Base-by-base conservation (phyloP, 2,329 filamentous ascomycete genomes). In the Epichloe sp. region DNA sequence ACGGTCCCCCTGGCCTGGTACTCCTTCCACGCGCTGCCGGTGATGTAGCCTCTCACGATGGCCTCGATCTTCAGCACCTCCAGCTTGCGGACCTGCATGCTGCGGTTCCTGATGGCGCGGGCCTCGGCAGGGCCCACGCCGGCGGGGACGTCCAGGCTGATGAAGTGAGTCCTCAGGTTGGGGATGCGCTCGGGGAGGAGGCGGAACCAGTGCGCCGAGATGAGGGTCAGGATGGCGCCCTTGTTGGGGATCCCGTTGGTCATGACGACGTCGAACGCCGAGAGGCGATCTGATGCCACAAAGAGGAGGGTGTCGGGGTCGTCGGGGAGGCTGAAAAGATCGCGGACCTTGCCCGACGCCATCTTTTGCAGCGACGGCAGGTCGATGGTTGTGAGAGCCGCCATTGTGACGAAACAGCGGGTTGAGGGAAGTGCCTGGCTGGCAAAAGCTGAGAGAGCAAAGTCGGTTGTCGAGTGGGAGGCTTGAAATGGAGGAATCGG, bases 181-280 rank as follows among this genome's bases (percentile, higher is more conserved):
- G 75, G 74, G 40, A 79, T 62, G 26, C 64, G 64, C 37, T 67
- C 59, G 4, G 68, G 59, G 47, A 76, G 69, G 15, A 77, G 69
- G 38, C 64, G 60, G 65, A 81, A 80, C 77, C 77, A 81, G 60
- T 77, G 72, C 14, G 72, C 61, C 2, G 68, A 71, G 38, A 68
- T 58, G 45, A 65, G 61, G 31, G 71, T 75, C 47, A 79, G 68
- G 48, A 79, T 67, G 53, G 66, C 64, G 57, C 78, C 78, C 69
- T 80, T 80, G 62, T 70, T 62, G 44, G 72, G 71, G 48, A 78
- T 71, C 56, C 72, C 72, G 60, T 93, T 96, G 60, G 79, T 72
- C 76, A 95, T 82, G 59, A 95, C 81, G 59, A 94, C 88, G 76
- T 97, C 91, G 74, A 91, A 97, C 51, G 93, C 93, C 23, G 88